Percentiles rank a stretch among this genome's conserved stretches.
Evolutionary conservation across 371 early-diverging fungal species (phyloP).

Genomic region (Syncephalastrum contaminatum): DNA sequence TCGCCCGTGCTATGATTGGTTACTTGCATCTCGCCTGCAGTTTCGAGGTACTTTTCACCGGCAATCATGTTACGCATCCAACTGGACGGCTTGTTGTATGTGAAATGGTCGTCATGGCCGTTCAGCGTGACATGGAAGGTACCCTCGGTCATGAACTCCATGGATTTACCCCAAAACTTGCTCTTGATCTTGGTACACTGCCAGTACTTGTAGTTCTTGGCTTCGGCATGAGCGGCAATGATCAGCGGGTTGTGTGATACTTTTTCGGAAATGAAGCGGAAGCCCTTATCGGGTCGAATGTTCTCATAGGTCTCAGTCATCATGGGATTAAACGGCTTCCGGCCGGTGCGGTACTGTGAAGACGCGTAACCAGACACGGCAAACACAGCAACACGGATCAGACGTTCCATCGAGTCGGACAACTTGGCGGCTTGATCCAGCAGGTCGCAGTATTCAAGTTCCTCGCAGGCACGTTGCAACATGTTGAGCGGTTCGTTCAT

Average conservation of each 20-base stretch:
- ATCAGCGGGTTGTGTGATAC: conserved; percentile 86
- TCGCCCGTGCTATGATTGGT: conserved; percentile 73
- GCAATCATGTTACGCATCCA: conserved; percentile 84
- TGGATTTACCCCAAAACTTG: conserved; percentile 81
- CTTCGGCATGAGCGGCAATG: conserved; percentile 76
- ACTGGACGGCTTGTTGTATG: conserved; percentile 77
- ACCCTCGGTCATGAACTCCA: conserved; percentile 73
- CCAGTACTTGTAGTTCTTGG: conserved; percentile 65
- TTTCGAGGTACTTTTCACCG: conserved; percentile 76
- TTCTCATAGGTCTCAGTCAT: conserved; percentile 95
- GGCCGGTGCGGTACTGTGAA: conserved; percentile 74
- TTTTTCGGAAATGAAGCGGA: conserved; percentile 83
- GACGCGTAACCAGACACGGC: conserved; percentile 85
- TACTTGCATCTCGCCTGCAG: conserved; percentile 75
- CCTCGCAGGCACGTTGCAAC: conserved; percentile 86
- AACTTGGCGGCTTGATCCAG: conserved; percentile 71
- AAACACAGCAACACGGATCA: conserved; percentile 79
- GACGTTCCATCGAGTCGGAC: conserved; percentile 68
- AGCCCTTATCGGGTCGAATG: conserved; percentile 78
- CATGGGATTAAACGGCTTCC: conserved; percentile 97
- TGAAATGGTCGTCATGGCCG: conserved; percentile 69
- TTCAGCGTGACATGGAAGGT: conserved; percentile 68
- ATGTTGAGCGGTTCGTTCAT: conserved; percentile 92
- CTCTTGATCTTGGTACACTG: conserved; percentile 77
- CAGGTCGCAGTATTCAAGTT: conserved; percentile 82